Evolutionary conservation across 495 filamentous ascomycete species (phyloP).

Genomic region (Aspergillus incahuasiensis): DNA sequence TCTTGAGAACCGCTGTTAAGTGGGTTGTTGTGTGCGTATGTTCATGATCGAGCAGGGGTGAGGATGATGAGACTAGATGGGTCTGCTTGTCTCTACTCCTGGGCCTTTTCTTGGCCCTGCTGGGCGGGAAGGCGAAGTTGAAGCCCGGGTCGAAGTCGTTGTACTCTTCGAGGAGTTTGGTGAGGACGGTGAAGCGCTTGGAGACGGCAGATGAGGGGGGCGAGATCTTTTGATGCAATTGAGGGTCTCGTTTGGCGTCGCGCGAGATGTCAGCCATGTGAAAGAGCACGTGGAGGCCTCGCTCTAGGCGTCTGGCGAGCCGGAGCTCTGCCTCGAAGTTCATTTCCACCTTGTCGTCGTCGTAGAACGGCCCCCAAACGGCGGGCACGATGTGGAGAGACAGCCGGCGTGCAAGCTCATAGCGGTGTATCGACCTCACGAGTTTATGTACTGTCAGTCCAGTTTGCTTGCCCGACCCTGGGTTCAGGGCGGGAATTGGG

Average conservation of each 20-base stretch:
- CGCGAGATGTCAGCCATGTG: slow-evolving; percentile 30
- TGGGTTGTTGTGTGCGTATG: slow-evolving; percentile 6
- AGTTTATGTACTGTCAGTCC: slow-evolving; percentile 23
- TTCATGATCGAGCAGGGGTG: background rate
- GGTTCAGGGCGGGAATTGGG: slow-evolving; percentile 22
- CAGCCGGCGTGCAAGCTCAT: slow-evolving; percentile 18
- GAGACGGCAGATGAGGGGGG: slow-evolving; percentile 9
- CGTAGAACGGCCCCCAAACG: slow-evolving; percentile 26
- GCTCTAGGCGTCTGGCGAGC: slow-evolving; percentile 23
- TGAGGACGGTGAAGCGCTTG: slow-evolving; percentile 14
- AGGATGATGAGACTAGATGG: background rate
- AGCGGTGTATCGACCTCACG: slow-evolving; percentile 19
- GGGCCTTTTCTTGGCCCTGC: background rate
- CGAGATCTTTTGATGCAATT: slow-evolving; percentile 2
- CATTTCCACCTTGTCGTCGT: slow-evolving; percentile 22
- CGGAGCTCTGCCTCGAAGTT: slow-evolving; percentile 24
- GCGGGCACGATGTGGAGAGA: slow-evolving; percentile 25
- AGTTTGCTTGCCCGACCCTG: slow-evolving; percentile 18
- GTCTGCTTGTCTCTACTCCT: background rate
- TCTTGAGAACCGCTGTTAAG: slow-evolving; percentile 22
- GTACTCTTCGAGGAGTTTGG: slow-evolving; percentile 22
- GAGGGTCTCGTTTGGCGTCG: slow-evolving; percentile 11
- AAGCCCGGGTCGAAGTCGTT: slow-evolving; percentile 11
- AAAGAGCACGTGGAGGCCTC: slow-evolving; percentile 27
- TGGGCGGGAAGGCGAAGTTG: slow-evolving; percentile 8